Base-by-base conservation (phyloP, 768 basidiomycete genomes). In the Xerocomus potaroensis region DNA sequence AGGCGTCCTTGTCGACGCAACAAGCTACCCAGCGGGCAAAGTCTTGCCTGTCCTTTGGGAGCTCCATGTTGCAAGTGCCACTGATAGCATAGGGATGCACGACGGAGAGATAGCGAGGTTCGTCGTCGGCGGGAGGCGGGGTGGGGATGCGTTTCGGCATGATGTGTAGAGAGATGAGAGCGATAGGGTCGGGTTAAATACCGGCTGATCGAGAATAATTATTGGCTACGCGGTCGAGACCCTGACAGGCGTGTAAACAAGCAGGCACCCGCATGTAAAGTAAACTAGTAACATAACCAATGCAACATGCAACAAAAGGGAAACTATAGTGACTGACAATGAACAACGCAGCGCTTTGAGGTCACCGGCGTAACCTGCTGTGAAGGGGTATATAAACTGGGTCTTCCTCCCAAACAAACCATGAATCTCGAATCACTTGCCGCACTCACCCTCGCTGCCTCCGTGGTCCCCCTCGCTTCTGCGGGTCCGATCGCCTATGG, bases 21-120 rank as follows among this genome's bases (percentile, higher is more conserved):
- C 68, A 71, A 0, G 71, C 72, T 12, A 77, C 58, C 76, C 75
- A 77, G 21, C 59, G 60, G 3, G 68, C 71, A 41, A 73, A 69
- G 27, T 66, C 62, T 31, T 61, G 53, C 27, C 66, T 62, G 29
- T 76, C 75, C 5, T 50, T 59, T 32, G 53, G 58, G 0, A 71
- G 43, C 22, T 70, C 68, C 69, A 77, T 67, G 44, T 74, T 69
- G 19, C 72, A 69, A 14, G 70, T 59, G 0, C 66, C 60, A 2
- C 55, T 55, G 45, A 57, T 58, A 0, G 74, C 74, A 46, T 72
- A 77, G 0, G 75, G 76, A 31, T 69, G 49, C 1, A 72, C 68
- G 52, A 77, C 69, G n/a, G 71, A 68, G 6, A 77, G 58, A 49
- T 72, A 76, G 30, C 63, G 57, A 0, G 74, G 73, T 40, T 73